These are phyloP conservation scores for Fusarium xylarioides DNA, from an alignment of 2,329 filamentous ascomycete species.

Conservation along the genomic window DNA sequence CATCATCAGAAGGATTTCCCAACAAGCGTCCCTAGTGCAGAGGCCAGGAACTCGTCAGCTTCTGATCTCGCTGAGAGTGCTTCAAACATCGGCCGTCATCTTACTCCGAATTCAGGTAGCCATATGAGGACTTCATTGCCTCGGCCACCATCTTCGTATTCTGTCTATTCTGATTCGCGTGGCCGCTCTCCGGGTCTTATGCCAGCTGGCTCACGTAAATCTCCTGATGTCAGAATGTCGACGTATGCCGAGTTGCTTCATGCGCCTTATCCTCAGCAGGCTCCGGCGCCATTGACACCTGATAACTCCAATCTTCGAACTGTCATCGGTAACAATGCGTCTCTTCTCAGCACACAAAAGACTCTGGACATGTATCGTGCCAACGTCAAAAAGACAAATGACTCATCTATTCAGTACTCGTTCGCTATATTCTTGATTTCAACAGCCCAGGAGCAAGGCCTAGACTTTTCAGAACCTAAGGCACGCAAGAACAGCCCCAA, in stretches of 20 bases:
- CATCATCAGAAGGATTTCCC: constrained; percentile 64
- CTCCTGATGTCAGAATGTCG: constrained; percentile 62
- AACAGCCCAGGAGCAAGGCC: constrained; percentile 80
- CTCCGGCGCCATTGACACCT: constrained; percentile 71
- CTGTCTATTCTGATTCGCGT: constrained; percentile 74
- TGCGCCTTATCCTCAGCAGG: constrained; percentile 82
- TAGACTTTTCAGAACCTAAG: constrained; percentile 60
- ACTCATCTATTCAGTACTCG: constrained; percentile 90
- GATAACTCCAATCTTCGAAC: constrained; percentile 84
- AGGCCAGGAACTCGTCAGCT: constrained; percentile 57
- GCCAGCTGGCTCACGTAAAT: constrained; percentile 59
- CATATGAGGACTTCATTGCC: constrained; percentile 67
- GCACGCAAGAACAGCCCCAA: constrained; percentile 59
- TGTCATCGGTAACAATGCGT: constrained; percentile 87
- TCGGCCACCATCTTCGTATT: constrained; percentile 81
- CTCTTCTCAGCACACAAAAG: constrained; percentile 88
- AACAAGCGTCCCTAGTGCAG: constrained; percentile 54
- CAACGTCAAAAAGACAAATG: constrained; percentile 97
- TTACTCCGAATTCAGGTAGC: constrained; percentile 66
- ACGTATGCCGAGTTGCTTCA: constrained; percentile 70
- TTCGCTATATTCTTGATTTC: constrained; percentile 96
- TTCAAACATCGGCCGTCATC: constrained; percentile 65
- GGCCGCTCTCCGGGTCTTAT: constrained; percentile 67
- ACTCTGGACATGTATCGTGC: constrained; percentile 97
- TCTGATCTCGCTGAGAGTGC: constrained; percentile 62